Conservation (phyloP, 768 basidiomycete genomes). For the Boletus pseudo-olivaceus region DNA sequence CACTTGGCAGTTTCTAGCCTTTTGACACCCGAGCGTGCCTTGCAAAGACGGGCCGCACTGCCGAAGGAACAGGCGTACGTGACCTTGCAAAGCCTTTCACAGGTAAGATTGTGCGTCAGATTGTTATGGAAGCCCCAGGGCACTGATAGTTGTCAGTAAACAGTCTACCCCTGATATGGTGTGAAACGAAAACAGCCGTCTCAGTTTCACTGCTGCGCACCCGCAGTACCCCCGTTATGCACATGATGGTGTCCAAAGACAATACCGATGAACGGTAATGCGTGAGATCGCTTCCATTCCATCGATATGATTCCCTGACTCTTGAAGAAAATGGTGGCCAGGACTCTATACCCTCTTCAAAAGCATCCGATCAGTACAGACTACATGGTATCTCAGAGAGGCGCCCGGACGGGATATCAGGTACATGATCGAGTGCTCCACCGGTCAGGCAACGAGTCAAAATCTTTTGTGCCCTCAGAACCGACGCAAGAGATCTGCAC, state of each 20-base stretch:
- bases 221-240: not conserved
- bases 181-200: not conserved
- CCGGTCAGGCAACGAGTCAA: not conserved
- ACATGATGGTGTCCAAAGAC: not conserved
- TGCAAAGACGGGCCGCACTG: not conserved
- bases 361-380: not conserved
- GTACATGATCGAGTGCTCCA: not conserved
- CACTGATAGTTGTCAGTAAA: not conserved
- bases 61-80: not conserved
- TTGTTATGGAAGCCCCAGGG: not conserved
- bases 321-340: not conserved
- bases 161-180: not conserved
- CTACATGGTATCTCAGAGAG: not conserved
- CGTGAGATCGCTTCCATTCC: constrained; percentile 1
- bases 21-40: not conserved
- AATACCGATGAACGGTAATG: not conserved
- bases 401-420: not conserved
- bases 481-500: not conserved
- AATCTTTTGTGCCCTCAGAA: not conserved
- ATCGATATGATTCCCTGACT: not conserved
- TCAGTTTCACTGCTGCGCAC: not conserved
- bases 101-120: not conserved
- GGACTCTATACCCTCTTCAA: not conserved
- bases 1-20: not conserved
- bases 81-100: not conserved